Base-by-base conservation (phyloP, 2,329 filamentous ascomycete species). In the Penicillium sp. region DNA sequence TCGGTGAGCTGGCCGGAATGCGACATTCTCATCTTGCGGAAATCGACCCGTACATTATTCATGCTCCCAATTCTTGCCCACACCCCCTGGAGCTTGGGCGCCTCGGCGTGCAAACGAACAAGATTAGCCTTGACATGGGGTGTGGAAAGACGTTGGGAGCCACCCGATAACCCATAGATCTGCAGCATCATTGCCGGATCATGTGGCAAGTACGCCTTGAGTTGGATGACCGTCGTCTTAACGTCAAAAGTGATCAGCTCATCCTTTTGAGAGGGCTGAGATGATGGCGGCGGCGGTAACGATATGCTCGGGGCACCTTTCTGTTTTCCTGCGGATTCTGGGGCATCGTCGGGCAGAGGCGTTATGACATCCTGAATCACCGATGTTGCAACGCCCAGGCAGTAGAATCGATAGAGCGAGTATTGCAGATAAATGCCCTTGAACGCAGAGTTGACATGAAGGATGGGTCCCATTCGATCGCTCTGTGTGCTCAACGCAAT, bases 111-210 rank as follows among this genome's bases (percentile, higher is more conserved):
- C 5, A 98, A 65, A n/a, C 93, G 81, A 35, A 89, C 75, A 29
- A 96, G 77, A 51, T 85, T 86, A 27, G 87, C 82, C 44, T 84
- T 78, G 11, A 93, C 63, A 63, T 90, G 95, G 0, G 93, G 91
- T 4, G 84, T 79, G 1, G 89, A 84, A 86, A 90, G 96, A 58
- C 91, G 78, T 66, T 96, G 89, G 9, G 85, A 84, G 4, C 90
- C 90, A 38, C 84, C 80, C 58, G 95, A 88, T 31, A 97, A 65
- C 8, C 82, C 81, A 64, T 91, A 91, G 8, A 96, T 74, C 52
- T 96, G 91, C 2, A 97, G 61, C 87, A 98, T 90, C 67, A 97
- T 75, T 0, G 84, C 80, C n/a, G 93, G 94, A 59, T 97, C 90
- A 14, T 84, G 76, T 1, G 93, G 91, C 80, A 97, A 84, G 36